Evolutionary conservation across 106 monocot genomes (phyloP), one percentile per base, ranked within the genome.

Genomic region (Dioscorea dumetorum): DNA sequence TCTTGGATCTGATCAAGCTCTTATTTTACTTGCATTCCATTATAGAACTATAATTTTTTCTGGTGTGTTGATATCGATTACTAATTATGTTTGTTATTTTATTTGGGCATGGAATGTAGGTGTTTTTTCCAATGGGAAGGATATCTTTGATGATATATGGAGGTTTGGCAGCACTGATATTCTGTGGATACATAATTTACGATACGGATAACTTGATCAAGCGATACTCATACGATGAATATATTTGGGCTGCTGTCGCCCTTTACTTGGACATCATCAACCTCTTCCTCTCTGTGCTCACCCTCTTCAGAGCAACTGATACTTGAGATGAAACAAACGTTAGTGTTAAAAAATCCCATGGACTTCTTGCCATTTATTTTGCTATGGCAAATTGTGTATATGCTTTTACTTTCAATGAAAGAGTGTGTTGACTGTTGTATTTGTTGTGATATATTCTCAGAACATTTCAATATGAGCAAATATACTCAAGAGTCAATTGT

Each of bases 201-300:
- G 85, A 85, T 62, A 84, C 84, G 19, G 23, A 84, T 15, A 50
- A 74, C 20, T 21, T 84, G 77, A 80, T 84, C 41, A 84, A 77
- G 60, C 72, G 69, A 17, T 69, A 79, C 53, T 41, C 66, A 8
- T 84, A 84, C 33, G 63, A 79, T 60, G 80, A 84, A 33, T 84
- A 80, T 70, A 24, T 80, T 16, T 48, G 64, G 48, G 88, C 88
- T 21, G 78, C 81, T 13, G 70, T 84, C 17, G 64, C 78, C 21
- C 72, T 88, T 18, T 88, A 84, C 49, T 59, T 88, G 19, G 84
- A 88, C 48, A 63, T 84, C 67, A 67, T 88, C 72, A 88, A 84
- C 71, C 84, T 88, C 48, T 88, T 88, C 75, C 67, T 85, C 24
- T 66, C 78, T 19, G 19, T 61, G 58, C 68, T 85, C 8, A 60